phyloP scores from a whole-genome alignment of 2,329 filamentous ascomycete genomes.

The Diaporthe longicolla region DNA sequence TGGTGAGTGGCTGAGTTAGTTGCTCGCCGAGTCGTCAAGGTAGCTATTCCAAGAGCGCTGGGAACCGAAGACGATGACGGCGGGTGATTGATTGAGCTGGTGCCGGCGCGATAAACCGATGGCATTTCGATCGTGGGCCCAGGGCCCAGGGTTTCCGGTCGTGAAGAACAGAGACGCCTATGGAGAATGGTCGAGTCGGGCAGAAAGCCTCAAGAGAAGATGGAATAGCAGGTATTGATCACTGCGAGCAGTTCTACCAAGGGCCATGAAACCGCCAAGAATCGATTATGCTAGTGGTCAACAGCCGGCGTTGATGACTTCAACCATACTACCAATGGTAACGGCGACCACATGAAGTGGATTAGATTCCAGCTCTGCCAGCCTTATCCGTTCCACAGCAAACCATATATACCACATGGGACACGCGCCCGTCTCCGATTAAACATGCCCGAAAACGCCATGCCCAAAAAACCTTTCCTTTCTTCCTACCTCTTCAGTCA shows the following conservation, averaged over 20 bases:
- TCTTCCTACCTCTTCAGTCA: background rate
- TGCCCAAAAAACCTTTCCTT: background rate
- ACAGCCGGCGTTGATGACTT: background rate
- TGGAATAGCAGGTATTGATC: background rate
- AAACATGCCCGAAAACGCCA: conserved; percentile 12
- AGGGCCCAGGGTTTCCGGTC: too few relatives aligned
- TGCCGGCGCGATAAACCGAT: too few relatives aligned
- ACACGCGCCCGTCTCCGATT: background rate
- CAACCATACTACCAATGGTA: too few relatives aligned
- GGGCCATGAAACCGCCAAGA: background rate
- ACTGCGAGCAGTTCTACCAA: background rate
- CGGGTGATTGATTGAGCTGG: too few relatives aligned
- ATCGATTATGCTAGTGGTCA: background rate
- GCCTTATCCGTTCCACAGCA: background rate
- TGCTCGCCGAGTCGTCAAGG: background rate
- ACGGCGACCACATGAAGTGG: background rate
- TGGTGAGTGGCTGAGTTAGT: background rate
- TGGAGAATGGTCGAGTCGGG: background rate
- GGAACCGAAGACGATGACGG: too few relatives aligned
- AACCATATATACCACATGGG: background rate
- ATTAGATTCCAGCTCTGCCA: background rate
- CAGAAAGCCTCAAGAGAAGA: background rate
- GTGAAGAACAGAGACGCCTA: too few relatives aligned
- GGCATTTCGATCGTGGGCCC: too few relatives aligned
- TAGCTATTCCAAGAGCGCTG: background rate